phyloP scores from a whole-genome alignment of 1,139 yeast genomes.

The Lizanozyma gosingica region DNA sequence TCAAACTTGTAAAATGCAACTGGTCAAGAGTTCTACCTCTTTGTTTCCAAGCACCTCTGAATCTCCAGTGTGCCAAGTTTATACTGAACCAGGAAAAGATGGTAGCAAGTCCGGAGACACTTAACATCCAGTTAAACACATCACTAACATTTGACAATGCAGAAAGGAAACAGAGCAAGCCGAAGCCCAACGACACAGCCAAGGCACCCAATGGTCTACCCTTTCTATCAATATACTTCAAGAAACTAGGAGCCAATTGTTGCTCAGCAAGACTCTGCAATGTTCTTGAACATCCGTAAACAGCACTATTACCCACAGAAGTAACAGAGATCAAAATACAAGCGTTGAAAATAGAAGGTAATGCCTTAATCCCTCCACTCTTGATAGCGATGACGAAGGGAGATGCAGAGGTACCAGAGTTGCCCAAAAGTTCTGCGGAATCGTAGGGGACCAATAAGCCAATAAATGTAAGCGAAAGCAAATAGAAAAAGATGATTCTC shows the following conservation, averaged over 20 bases:
- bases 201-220: slow-evolving; percentile 39
- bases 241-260: slow-evolving; percentile 28
- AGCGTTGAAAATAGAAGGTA: slow-evolving; percentile 37
- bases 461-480: slow-evolving; percentile 29
- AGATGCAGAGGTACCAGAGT: slow-evolving; percentile 24
- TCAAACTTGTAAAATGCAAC: slow-evolving; percentile 28
- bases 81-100: slow-evolving; percentile 37
- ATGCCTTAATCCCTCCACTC: slow-evolving; percentile 30
- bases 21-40: slow-evolving; percentile 24
- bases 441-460: slow-evolving; percentile 30
- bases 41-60: slow-evolving; percentile 25
- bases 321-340: slow-evolving; percentile 31
- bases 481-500: slow-evolving; percentile 34
- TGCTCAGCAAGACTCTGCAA: slow-evolving; percentile 32
- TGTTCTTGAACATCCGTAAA: slow-evolving; percentile 37
- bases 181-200: slow-evolving; percentile 23
- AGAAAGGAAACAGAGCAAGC: slow-evolving; percentile 32
- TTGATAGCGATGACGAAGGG: slow-evolving; percentile 39
- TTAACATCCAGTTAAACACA: slow-evolving; percentile 34
- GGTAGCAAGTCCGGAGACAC: slow-evolving; percentile 33
- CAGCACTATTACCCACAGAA: slow-evolving; percentile 39
- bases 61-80: slow-evolving; percentile 29
- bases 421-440: slow-evolving; percentile 23
- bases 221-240: slow-evolving; percentile 29
- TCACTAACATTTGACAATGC: slow-evolving; percentile 29